Conservation (phyloP, 495 filamentous ascomycete genomes). For the Aspergillus haitiensis region DNA sequence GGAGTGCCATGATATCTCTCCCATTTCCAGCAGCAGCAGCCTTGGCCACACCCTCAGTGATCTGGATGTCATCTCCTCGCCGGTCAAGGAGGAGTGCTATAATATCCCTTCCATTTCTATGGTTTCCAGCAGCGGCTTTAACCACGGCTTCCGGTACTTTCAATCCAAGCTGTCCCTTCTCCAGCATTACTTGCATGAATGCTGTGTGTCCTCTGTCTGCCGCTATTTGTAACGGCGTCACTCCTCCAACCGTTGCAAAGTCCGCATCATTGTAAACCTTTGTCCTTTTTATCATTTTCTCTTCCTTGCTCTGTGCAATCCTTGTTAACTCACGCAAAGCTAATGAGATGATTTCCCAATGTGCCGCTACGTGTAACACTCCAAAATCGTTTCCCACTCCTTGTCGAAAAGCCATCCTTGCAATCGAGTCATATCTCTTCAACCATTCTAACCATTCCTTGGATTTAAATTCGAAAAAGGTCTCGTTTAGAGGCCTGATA, state of each 20-base stretch:
- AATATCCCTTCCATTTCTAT: background rate
- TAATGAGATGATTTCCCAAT: background rate
- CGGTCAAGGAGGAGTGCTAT: background rate
- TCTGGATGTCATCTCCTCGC: background rate
- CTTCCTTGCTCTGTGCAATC: too few species aligned
- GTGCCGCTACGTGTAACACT: background rate
- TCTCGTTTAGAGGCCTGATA: background rate
- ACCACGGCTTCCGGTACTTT: too few species aligned
- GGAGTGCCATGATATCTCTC: background rate
- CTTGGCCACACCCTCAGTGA: background rate
- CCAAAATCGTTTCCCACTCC: background rate
- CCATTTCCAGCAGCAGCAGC: background rate
- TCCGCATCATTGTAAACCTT: too few species aligned
- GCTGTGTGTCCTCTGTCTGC: too few species aligned
- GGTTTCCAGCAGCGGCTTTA: too few species aligned
- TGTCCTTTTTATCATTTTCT: too few species aligned
- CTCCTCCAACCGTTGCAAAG: too few species aligned
- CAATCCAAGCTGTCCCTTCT: too few species aligned
- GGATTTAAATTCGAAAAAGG: background rate
- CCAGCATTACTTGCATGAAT: too few species aligned
- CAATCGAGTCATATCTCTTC: background rate
- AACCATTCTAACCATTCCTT: background rate
- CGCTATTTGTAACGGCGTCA: too few species aligned
- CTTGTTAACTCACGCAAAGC: background rate
- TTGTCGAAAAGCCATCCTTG: background rate